Evolutionary conservation across 2,329 filamentous ascomycete genomes (phyloP), one percentile per base, ranked within the genome.

Genomic region (Verticillium klebahnii): DNA sequence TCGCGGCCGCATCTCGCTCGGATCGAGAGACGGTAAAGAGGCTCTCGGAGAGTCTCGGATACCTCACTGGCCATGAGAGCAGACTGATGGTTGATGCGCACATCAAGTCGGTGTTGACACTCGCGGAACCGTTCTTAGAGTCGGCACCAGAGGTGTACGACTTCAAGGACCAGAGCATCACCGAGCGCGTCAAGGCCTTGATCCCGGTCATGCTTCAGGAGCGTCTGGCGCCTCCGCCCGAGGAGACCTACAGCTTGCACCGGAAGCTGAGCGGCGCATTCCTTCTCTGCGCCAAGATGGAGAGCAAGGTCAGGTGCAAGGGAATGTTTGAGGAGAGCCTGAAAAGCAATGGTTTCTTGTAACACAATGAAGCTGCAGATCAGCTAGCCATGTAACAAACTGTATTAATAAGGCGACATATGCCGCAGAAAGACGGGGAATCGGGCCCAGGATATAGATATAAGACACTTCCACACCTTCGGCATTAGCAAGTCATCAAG

Each of bases 211-310:
- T 99, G 95, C 82, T 99, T 56, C 85, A 86, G 61, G 95, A 99
- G 80, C 80, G 95, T 39, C 78, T 99, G 23, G 87, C 92, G 17
- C 94, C 95, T 29, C 95, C 96, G 29, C 95, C 95, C 0, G 96
- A 99, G 78, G 95, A 99, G 81, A 99, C 95, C 59, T 99, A 99
- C 72, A 94, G 90, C 73, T 77, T 99, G 70, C 95, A 99, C 76
- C 86, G 95, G 64, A 99, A 99, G 79, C 78, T 99, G 60, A 97
- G 93, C 73, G 95, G 95, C 0, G 96, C 95, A 0, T 99, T 99
- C 73, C 76, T 99, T 70, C 81, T 99, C 19, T 99, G 95, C 74
- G 93, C 95, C 0, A 85, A 88, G 67, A 74, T 99, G 63, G 93
- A 92, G 3, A 97, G 92, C 73, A 84, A 86, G 66, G 93, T 99